phyloP scores from a whole-genome alignment of 2,329 filamentous ascomycete species.

The Aspergillus piperis region DNA sequence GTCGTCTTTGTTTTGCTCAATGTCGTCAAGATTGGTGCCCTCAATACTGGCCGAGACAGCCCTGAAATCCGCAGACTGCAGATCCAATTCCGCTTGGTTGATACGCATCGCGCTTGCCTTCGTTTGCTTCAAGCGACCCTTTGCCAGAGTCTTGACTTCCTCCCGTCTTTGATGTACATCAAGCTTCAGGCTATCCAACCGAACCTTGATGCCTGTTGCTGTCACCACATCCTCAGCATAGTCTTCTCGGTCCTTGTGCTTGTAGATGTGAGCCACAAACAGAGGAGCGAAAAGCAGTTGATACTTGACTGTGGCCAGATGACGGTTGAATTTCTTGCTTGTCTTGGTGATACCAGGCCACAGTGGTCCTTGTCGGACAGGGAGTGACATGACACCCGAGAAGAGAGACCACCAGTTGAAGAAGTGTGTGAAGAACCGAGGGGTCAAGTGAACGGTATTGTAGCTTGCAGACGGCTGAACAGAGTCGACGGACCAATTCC shows the following conservation, averaged over 20 bases:
- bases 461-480: conserved; percentile 82
- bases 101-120: conserved; percentile 93
- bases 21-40: conserved; percentile 74
- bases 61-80: conserved; percentile 86
- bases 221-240: conserved; percentile 76
- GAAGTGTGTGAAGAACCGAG: conserved; percentile 97
- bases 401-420: conserved; percentile 98
- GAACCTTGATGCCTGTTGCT: conserved; percentile 93
- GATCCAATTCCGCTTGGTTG: conserved; percentile 88
- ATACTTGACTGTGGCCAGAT: conserved; percentile 98
- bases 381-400: conserved; percentile 89
- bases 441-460: conserved; percentile 92
- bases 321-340: conserved; percentile 96
- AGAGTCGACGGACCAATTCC: conserved; percentile 80
- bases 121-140: conserved; percentile 72
- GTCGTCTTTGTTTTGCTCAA: conserved; percentile 63
- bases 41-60: conserved; percentile 89
- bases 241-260: conserved; percentile 93
- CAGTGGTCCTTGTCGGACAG: conserved; percentile 85
- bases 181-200: conserved; percentile 95
- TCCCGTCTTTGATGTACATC: conserved; percentile 93
- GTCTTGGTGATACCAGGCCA: conserved; percentile 94
- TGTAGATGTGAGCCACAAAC: conserved; percentile 96
- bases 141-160: conserved; percentile 80
- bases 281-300: conserved; percentile 87